Conservation (phyloP, 2,329 filamentous ascomycete species). For the Botrytis sinoallii region DNA sequence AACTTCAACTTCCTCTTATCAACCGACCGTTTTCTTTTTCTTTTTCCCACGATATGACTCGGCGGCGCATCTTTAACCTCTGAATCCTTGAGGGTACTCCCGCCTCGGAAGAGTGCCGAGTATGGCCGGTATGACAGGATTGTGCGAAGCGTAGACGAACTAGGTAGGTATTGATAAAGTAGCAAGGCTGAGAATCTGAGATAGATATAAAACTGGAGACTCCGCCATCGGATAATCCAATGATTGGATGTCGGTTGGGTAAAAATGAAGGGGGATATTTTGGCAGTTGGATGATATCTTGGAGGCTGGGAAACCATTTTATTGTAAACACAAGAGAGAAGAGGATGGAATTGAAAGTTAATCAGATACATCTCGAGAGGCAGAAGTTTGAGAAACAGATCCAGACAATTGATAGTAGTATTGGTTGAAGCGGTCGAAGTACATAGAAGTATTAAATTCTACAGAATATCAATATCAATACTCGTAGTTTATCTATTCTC, state of each 20-base stretch:
- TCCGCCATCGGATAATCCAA: conserved; percentile 12
- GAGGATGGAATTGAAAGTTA: neutral
- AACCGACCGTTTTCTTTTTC: neutral
- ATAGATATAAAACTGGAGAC: neutral
- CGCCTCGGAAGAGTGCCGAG: conserved; percentile 4
- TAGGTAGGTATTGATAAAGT: neutral
- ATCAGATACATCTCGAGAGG: neutral
- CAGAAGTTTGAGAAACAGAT: neutral
- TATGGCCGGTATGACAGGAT: neutral
- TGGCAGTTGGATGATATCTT: neutral
- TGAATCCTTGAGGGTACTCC: conserved; percentile 5
- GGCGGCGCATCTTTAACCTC: neutral
- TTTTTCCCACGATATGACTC: neutral
- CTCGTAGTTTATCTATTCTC: neutral
- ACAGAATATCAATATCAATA: neutral
- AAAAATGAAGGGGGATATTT: neutral
- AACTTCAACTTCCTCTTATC: neutral
- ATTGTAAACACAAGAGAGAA: neutral
- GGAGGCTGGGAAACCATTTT: conserved; percentile 8
- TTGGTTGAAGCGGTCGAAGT: neutral
- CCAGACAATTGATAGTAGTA: neutral
- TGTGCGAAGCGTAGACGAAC: neutral
- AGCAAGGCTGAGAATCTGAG: conserved; percentile 9
- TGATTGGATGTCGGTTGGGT: conserved; percentile 12
- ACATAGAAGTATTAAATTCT: neutral